Evolutionary conservation across 768 basidiomycete species (phyloP), one percentile per base, ranked within the genome.

Genomic region (Boletus vermiculosoides): DNA sequence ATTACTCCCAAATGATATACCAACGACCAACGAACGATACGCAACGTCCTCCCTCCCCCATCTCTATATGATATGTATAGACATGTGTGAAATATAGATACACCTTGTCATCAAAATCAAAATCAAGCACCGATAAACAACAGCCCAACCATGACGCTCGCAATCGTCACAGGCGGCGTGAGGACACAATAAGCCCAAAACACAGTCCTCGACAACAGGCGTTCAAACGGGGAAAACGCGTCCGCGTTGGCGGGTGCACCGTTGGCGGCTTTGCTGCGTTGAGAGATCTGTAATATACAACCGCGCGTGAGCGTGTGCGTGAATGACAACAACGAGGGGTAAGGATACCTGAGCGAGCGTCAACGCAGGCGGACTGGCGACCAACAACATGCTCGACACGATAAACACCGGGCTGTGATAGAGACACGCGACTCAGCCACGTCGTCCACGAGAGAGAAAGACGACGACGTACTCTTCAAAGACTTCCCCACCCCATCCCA

Each of bases 101-200:
- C n/a, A n/a, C n/a, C n/a, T n/a, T n/a, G n/a, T n/a, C n/a, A n/a
- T n/a, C n/a, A n/a, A n/a, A n/a, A n/a, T n/a, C n/a, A n/a, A n/a
- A n/a, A n/a, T n/a, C n/a, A 60, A 30, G 83, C 64, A 61, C 81
- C 83, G 1, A 85, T 75, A 12, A 90, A 66, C 50, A 84, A 55
- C 42, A 96, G 71, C 1, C 90, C 93, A 28, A 91, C 66, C 44
- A 95, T 80, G 48, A 95, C 90, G 65, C 86, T 88, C 18, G 77
- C 65, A 53, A 94, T 84, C 52, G 86, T 92, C n/a, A 88, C 79
- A 2, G 91, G 90, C 2, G 94, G 94, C 0, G 94, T 95, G 54
- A 94, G 76, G 34, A 93, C 74, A 63, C 91, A 94, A 67, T 96
- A 98, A 2, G 88, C 81, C 92, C 93, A 94, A 70, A 94, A 94